Evolutionary conservation across 129 eudicot genomes (phyloP).

Genomic region (Helichrysum umbraculigerum): DNA sequence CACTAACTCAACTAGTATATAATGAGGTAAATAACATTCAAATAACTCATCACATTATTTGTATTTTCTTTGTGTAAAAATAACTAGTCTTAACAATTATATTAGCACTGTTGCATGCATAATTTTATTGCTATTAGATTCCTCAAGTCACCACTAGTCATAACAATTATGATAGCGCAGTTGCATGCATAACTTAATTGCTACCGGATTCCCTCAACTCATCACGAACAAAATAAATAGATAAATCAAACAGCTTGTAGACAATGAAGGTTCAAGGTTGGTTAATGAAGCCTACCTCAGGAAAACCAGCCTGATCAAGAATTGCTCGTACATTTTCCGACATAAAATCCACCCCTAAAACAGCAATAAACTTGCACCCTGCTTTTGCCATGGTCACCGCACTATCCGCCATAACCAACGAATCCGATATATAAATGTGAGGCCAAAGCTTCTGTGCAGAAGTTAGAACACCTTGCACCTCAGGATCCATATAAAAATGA

Average conservation of each 20-base stretch:
- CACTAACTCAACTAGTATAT: background rate
- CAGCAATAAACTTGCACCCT: conserved; percentile 82
- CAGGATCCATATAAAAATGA: conserved; percentile 99
- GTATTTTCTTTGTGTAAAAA: background rate
- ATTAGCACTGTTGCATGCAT: background rate
- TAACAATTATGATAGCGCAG: background rate
- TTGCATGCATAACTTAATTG: background rate
- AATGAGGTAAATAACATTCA: background rate
- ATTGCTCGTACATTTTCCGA: conserved; percentile 97
- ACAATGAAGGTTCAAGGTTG: background rate
- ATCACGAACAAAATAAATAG: background rate
- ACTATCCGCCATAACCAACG: conserved; percentile 93
- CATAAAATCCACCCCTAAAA: conserved; percentile 96
- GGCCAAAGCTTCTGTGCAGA: conserved; percentile 97
- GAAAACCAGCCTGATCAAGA: conserved; percentile 93
- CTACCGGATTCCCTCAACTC: background rate
- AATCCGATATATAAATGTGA: conserved; percentile 91
- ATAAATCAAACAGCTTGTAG: background rate
- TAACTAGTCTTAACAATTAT: background rate
- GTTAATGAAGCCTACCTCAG: conserved; percentile 49
- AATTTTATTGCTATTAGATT: background rate
- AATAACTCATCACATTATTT: background rate
- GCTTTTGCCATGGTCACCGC: conserved; percentile 97
- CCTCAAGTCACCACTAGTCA: background rate
- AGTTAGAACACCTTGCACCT: conserved; percentile 95